Evolutionary conservation across 163 green algal genomes (phyloP).

Genomic region (Chlamydomonas reinhardtii): DNA sequence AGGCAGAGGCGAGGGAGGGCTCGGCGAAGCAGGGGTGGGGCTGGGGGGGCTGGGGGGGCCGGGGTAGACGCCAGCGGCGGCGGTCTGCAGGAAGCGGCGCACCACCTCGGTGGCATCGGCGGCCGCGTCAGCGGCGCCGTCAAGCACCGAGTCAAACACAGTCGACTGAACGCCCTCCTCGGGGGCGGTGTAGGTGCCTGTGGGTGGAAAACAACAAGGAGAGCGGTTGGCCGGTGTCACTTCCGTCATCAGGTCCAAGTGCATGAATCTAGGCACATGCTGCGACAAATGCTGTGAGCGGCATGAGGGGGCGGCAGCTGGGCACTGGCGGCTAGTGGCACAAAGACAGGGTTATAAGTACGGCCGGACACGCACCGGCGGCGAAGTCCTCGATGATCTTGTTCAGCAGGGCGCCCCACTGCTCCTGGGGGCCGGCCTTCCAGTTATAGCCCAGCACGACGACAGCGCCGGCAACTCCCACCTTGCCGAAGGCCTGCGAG

Average conservation of each 20-base stretch:
- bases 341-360: too few relatives aligned
- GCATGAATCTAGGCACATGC: too few relatives aligned
- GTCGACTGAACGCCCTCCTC: not conserved
- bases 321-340: too few relatives aligned
- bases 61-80: too few relatives aligned
- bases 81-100: not conserved
- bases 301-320: too few relatives aligned
- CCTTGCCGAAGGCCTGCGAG: constrained; percentile 34
- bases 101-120: not conserved
- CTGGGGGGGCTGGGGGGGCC: too few relatives aligned
- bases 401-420: constrained; percentile 18
- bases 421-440: not conserved
- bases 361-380: not conserved
- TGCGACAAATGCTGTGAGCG: too few relatives aligned
- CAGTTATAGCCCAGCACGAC: constrained; percentile 15
- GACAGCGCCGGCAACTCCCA: not conserved
- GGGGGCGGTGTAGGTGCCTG: not conserved
- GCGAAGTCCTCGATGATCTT: constrained; percentile 24
- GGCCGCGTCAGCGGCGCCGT: not conserved
- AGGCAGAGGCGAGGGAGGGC: too few relatives aligned
- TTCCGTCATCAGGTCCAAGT: too few relatives aligned
- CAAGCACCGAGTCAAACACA: not conserved
- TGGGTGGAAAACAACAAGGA: too few relatives aligned
- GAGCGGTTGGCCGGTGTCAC: too few relatives aligned
- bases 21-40: too few relatives aligned